Conservation (phyloP, 106 monocot species). For the Vanilla planifolia region DNA sequence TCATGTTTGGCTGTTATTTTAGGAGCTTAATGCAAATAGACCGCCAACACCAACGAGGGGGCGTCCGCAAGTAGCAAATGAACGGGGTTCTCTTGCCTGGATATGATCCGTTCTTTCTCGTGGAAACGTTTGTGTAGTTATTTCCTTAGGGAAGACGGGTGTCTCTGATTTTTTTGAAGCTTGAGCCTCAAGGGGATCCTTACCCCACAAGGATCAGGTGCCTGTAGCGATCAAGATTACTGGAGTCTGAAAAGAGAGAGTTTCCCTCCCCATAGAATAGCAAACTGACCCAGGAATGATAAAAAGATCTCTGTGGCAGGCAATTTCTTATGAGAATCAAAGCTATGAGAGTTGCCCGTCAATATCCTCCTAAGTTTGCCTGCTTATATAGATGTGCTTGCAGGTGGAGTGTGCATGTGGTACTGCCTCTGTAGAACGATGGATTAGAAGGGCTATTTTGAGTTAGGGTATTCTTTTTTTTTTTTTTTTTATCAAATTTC, state of each 20-base stretch:
- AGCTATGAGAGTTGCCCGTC: background rate
- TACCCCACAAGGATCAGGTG: background rate
- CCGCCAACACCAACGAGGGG: constrained; percentile 94
- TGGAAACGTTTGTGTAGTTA: constrained; percentile 4
- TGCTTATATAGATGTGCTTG: constrained; percentile 21
- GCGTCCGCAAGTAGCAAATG: constrained; percentile 74
- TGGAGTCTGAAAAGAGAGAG: constrained; percentile 6
- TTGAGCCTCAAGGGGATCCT: constrained; percentile 5
- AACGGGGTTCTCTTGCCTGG: constrained; percentile 88
- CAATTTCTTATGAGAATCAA: constrained; percentile 10
- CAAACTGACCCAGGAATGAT: background rate
- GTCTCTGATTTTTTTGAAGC: background rate
- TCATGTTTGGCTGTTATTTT: background rate
- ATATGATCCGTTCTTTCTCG: constrained; percentile 31
- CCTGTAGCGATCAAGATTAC: background rate
- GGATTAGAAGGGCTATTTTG: constrained; percentile 6
- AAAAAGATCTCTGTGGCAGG: background rate
- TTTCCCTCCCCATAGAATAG: background rate
- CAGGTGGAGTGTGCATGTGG: constrained; percentile 20
- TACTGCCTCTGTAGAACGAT: constrained; percentile 3
- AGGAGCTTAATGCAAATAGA: constrained; percentile 98
- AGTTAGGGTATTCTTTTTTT: constrained; percentile 20
- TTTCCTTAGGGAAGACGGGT: background rate
- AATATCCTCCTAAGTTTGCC: constrained; percentile 3
- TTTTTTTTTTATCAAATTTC: background rate